phyloP scores from a whole-genome alignment of 306 rosid genomes.

The Acacia crassicarpa region DNA sequence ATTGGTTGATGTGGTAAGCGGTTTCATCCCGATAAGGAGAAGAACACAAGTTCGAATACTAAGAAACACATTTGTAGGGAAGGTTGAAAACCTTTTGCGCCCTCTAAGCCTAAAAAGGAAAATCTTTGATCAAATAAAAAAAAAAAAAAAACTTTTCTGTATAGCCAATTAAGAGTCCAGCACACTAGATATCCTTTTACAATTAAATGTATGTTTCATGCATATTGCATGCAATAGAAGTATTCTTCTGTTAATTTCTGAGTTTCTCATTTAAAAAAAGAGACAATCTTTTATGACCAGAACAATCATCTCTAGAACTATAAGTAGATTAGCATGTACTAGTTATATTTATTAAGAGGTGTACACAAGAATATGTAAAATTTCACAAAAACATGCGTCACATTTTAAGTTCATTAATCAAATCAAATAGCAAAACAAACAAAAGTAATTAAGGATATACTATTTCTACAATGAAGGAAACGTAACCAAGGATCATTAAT shows the following conservation, averaged over 20 bases:
- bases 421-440: neutral
- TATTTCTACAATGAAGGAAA: neutral
- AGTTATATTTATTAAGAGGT: neutral
- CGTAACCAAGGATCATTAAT: neutral
- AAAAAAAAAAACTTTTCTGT: too few relatives aligned
- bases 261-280: neutral
- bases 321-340: neutral
- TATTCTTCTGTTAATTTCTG: neutral
- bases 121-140: too few relatives aligned
- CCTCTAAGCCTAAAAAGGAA: too few relatives aligned
- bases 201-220: too few relatives aligned
- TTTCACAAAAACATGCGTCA: neutral
- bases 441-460: neutral
- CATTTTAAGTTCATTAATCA: neutral
- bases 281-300: neutral
- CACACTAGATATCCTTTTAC: too few relatives aligned
- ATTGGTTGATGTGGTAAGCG: too few relatives aligned
- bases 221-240: neutral
- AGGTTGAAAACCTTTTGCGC: too few relatives aligned
- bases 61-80: rapidly evolving
- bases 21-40: rapidly evolving
- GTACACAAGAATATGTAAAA: neutral
- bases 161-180: too few relatives aligned
- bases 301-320: neutral
- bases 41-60: too few relatives aligned